Evolutionary conservation across 768 basidiomycete species (phyloP).

Genomic region (Lactarius sanguifluus): DNA sequence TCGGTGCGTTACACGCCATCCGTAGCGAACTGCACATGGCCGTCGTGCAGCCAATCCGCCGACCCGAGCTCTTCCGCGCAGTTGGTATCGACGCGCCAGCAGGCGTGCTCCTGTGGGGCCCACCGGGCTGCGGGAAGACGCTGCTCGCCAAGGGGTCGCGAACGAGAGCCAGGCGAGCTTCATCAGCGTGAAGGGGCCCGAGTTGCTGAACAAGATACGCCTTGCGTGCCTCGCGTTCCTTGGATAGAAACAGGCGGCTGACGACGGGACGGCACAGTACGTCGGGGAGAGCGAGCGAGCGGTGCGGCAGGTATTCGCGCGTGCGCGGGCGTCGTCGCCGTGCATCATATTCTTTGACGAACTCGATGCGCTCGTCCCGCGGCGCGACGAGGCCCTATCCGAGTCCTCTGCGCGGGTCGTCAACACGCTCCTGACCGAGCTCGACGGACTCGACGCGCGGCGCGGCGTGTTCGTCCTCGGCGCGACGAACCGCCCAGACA

Average conservation of each 20-base stretch:
- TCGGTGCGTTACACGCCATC: slow-evolving; percentile 85
- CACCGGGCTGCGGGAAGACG: slow-evolving; percentile 98
- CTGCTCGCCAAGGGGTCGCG: slow-evolving; percentile 95
- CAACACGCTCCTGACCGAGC: slow-evolving; percentile 90
- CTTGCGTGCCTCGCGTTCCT: neutral
- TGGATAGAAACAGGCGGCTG: neutral
- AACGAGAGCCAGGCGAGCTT: slow-evolving; percentile 96
- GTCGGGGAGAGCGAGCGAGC: slow-evolving; percentile 97
- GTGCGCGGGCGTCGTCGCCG: slow-evolving; percentile 90
- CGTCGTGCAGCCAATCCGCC: slow-evolving; percentile 90
- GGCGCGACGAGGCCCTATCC: slow-evolving; percentile 82
- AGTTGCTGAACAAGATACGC: slow-evolving; percentile 90
- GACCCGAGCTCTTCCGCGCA: slow-evolving; percentile 83
- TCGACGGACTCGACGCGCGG: slow-evolving; percentile 86
- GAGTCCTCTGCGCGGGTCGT: slow-evolving; percentile 93
- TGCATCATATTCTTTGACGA: slow-evolving; percentile 97
- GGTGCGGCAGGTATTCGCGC: slow-evolving; percentile 90
- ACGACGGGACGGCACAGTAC: slow-evolving; percentile 53
- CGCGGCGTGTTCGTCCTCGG: slow-evolving; percentile 92
- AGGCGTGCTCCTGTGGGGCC: slow-evolving; percentile 96
- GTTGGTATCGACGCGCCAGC: slow-evolving; percentile 91
- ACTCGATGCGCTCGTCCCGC: slow-evolving; percentile 86
- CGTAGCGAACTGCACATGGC: slow-evolving; percentile 96
- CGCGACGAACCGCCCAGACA: slow-evolving; percentile 93
- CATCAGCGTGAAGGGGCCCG: slow-evolving; percentile 97